A percentile compares a stretch with the other conserved stretches of the same genome.
phyloP scores from a whole-genome alignment of 768 basidiomycete genomes.

The Pleurotus salmoneostramineus region DNA sequence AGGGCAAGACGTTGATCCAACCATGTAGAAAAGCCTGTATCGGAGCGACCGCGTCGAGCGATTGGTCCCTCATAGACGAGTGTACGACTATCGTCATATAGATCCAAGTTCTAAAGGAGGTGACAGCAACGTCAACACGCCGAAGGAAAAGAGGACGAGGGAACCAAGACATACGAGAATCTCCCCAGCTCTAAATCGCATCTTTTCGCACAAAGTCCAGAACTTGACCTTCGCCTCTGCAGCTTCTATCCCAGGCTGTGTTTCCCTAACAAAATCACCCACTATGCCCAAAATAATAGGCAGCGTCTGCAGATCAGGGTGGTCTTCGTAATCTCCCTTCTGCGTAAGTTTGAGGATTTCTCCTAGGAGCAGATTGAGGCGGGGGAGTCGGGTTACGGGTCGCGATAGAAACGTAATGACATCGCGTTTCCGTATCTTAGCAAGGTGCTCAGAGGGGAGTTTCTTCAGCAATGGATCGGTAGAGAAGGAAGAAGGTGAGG shows the following conservation, averaged over 20 bases:
- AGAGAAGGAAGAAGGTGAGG: not conserved
- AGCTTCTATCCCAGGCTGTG: constrained; percentile 88
- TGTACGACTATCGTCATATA: constrained; percentile 72
- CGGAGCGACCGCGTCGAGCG: constrained; percentile 54
- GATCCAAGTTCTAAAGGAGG: constrained; percentile 67
- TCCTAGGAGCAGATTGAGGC: constrained; percentile 71
- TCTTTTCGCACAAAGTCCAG: constrained; percentile 73
- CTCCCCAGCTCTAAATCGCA: constrained; percentile 75
- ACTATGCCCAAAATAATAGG: constrained; percentile 70
- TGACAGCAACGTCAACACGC: not conserved
- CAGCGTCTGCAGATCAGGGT: constrained; percentile 75
- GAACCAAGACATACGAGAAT: constrained; percentile 57
- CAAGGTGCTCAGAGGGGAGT: constrained; percentile 33
- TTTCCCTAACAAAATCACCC: constrained; percentile 73
- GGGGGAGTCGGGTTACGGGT: constrained; percentile 85
- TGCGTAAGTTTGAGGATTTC: constrained; percentile 64
- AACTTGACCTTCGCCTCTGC: constrained; percentile 89
- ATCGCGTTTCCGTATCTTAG: constrained; percentile 70
- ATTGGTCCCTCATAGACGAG: constrained; percentile 66
- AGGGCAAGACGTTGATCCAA: constrained; percentile 60
- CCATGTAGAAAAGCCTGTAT: constrained; percentile 71
- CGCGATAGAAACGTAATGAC: constrained; percentile 79
- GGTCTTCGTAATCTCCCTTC: constrained; percentile 45
- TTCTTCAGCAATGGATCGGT: not conserved
- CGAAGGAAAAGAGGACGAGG: not conserved